A percentile compares a stretch with the other conserved stretches of the same genome.
phyloP scores from a whole-genome alignment of 441 rosid genomes.

The Hura crepitans region DNA sequence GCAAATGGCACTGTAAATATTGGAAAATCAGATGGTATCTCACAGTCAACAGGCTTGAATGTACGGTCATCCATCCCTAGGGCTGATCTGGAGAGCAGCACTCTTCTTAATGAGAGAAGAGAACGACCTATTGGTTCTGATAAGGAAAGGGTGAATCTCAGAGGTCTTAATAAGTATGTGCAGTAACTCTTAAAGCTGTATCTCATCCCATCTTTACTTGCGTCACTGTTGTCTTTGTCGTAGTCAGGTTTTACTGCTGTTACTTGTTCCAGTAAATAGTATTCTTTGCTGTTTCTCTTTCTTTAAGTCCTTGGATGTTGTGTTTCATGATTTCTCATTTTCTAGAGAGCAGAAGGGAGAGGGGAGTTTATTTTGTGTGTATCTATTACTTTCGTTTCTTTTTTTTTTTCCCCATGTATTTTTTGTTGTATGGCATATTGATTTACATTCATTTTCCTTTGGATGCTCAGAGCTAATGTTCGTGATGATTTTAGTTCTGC shows the following conservation, averaged over 20 bases:
- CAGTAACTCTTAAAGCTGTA: conserved; percentile 18
- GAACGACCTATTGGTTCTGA: conserved; percentile 72
- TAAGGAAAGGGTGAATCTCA: conserved; percentile 73
- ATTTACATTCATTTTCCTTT: conserved; percentile 20
- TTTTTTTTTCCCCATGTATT: conserved; percentile 3
- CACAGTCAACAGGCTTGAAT: conserved; percentile 58
- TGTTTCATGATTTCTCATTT: conserved; percentile 5
- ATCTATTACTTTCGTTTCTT: background rate
- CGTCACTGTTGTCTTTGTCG: background rate
- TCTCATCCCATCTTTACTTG: conserved; percentile 1
- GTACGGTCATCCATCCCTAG: conserved; percentile 58
- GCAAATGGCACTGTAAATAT: conserved; percentile 56
- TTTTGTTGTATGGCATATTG: conserved; percentile 15
- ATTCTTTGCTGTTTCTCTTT: background rate
- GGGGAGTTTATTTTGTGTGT: too few relatives aligned
- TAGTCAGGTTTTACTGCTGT: background rate
- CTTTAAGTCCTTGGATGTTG: background rate
- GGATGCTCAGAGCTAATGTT: conserved; percentile 54
- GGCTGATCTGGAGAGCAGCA: conserved; percentile 56
- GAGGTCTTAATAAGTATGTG: conserved; percentile 78
- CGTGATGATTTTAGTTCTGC: conserved; percentile 78
- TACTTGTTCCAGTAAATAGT: background rate
- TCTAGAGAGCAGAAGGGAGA: background rate
- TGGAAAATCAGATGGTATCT: conserved; percentile 66
- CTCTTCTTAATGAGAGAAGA: conserved; percentile 66